These are phyloP conservation scores for Ophiosphaerella korrae DNA, from an alignment of 2,329 filamentous ascomycete species.

Conservation along the genomic window DNA sequence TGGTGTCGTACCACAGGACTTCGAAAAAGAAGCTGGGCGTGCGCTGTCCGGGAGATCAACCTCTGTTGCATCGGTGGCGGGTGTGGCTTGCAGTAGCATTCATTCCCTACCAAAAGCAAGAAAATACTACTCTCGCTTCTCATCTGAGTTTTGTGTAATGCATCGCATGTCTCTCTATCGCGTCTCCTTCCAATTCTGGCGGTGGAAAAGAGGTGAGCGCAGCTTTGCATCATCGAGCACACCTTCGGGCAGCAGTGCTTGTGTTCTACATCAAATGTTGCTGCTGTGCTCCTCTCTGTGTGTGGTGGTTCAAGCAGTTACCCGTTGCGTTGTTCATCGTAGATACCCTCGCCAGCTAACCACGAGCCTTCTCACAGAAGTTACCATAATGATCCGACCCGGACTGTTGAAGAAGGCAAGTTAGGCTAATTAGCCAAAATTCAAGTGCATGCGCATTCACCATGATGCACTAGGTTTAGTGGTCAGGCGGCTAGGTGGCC, in stretches of 20 bases:
- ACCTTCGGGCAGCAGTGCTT: conserved; percentile 18
- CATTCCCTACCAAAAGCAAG: conserved; percentile 7
- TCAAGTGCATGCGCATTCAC: no score
- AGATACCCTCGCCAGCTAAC: conserved; percentile 8
- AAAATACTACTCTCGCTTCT: conserved; percentile 2
- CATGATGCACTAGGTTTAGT: background rate
- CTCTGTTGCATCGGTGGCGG: conserved; percentile 6
- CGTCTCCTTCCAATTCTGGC: background rate
- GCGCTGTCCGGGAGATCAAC: background rate
- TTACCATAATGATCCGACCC: no score
- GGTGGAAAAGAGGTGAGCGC: conserved; percentile 26
- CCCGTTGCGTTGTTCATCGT: conserved; percentile 20
- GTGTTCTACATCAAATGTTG: conserved; percentile 12
- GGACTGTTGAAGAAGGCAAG: no score
- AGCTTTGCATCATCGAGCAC: conserved; percentile 16
- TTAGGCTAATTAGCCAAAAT: no score
- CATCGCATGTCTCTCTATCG: background rate
- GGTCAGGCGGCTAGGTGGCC: background rate
- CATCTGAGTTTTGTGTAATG: conserved; percentile 3
- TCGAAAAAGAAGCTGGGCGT: conserved; percentile 1
- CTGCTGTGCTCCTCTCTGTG: conserved; percentile 20
- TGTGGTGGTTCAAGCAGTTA: conserved; percentile 21
- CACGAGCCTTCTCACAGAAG: no score
- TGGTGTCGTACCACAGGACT: background rate
- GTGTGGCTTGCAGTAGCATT: conserved; percentile 18